Base-by-base conservation (phyloP, 1,139 yeast species). In the Pichiaceae sp. region DNA sequence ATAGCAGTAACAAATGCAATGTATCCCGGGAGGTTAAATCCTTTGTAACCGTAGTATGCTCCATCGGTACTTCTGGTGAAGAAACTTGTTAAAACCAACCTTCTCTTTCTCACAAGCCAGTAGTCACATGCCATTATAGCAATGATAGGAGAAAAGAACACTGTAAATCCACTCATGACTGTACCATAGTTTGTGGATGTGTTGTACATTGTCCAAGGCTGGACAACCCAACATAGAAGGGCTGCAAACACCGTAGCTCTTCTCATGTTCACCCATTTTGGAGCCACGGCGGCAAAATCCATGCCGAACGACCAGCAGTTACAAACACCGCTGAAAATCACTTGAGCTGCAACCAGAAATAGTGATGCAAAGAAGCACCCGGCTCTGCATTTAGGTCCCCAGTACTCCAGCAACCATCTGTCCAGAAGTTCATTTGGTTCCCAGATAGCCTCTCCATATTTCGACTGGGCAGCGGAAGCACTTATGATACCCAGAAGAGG, bases 211-310 rank as follows among this genome's bases (percentile, higher is more conserved):
- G 38, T 39, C 65, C 65, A 60, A 4, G 65, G 65, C 38, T 57
- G 62, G 27, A 51, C 53, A 19, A 47, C 53, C 63, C 63, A 60
- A 17, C 59, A 48, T 3, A 61, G 32, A 4, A 60, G 25, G 4
- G 61, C 57, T 11, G 57, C 51, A 16, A 60, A 24, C 4, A 57
- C 38, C 2, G 64, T 55, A 33, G 66, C 65, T 42, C 70, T 54
- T 40, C 56, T 56, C 31, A 63, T 57, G 41, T 60, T 58, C 38
- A 64, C 52, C 43, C 52, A 64, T 41, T 49, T 57, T 30, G 70
- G 70, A 31, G 56, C 58, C 20, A 63, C 45, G 4, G 64, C 62
- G n/a, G 66, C 59, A 37, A 65, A 42, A 44, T 65, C 70, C 54
- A 65, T 65, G 35, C 69, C 70, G 29, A 66, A 66, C 37, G 66